phyloP scores from a whole-genome alignment of 2,329 filamentous ascomycete species.

The Pyricularia pennisetigena region DNA sequence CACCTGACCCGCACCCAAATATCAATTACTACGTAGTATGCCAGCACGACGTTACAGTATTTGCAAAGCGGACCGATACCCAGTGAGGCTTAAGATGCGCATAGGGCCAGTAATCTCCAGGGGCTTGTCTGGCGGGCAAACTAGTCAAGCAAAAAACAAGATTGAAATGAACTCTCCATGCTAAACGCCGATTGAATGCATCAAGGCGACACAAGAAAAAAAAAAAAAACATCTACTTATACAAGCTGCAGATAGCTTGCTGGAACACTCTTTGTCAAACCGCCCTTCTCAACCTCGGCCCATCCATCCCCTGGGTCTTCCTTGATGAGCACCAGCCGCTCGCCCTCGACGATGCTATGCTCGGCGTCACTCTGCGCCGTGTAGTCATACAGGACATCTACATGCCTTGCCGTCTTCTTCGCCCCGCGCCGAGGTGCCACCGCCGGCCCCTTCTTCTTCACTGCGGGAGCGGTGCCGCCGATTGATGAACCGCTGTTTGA shows the following conservation, averaged over 20 bases:
- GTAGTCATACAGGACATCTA: constrained; percentile 90
- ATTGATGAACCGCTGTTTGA: constrained; percentile 69
- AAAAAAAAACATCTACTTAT: constrained; percentile 20
- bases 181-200: neutral
- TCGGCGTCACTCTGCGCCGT: constrained; percentile 76
- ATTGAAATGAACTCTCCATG: neutral
- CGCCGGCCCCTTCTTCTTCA: constrained; percentile 81
- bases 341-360: constrained; percentile 83
- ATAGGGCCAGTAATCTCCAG: neutral
- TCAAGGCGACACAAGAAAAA: neutral
- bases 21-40: neutral
- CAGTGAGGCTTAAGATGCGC: neutral
- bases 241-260: constrained; percentile 84
- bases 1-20: neutral
- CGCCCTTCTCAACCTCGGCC: constrained; percentile 92
- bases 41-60: neutral
- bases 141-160: neutral
- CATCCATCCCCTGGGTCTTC: constrained; percentile 89
- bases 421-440: constrained; percentile 85
- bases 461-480: constrained; percentile 23
- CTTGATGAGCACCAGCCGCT: constrained; percentile 82
- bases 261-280: constrained; percentile 78
- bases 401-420: constrained; percentile 80
- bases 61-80: neutral
- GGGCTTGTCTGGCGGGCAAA: neutral